phyloP scores from a whole-genome alignment of 2,329 filamentous ascomycete genomes.

The Cytospora piceae region DNA sequence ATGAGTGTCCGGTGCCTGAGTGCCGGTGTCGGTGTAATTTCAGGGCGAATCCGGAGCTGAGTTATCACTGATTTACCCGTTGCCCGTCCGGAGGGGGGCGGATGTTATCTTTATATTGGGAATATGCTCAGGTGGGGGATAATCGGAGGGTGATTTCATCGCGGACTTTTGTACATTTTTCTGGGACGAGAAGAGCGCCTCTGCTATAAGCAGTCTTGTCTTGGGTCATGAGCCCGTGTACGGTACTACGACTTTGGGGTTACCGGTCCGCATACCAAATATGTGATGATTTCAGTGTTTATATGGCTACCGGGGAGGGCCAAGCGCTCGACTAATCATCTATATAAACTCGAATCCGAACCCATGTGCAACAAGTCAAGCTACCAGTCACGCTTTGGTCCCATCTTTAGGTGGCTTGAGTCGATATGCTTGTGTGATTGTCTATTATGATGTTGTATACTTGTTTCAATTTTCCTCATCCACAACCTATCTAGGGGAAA shows the following conservation, averaged over 20 bases:
- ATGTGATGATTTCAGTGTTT: neutral
- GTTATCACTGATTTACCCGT: conserved; percentile 46
- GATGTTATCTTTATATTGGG: neutral
- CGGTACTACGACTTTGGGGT: neutral
- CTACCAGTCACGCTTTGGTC: no score
- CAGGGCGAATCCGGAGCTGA: conserved; percentile 61
- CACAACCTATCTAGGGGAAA: conserved; percentile 21
- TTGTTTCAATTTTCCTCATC: conserved; percentile 21
- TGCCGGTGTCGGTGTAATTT: conserved; percentile 69
- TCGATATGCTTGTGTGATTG: neutral
- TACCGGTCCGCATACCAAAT: neutral
- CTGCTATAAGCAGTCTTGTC: neutral
- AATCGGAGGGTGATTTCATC: neutral
- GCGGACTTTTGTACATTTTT: neutral
- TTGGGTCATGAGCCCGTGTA: no score
- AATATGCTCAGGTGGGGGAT: neutral
- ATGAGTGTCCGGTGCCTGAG: conserved; percentile 70
- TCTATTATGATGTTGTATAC: neutral
- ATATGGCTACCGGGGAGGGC: no score
- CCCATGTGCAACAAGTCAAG: no score
- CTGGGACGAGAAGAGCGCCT: neutral
- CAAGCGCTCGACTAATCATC: no score
- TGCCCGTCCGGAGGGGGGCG: neutral
- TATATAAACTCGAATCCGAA: no score
- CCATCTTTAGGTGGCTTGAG: neutral